These are phyloP conservation scores for Chaetomium globosum DNA, from an alignment of 2,329 filamentous ascomycete species.

Conservation along the genomic window DNA sequence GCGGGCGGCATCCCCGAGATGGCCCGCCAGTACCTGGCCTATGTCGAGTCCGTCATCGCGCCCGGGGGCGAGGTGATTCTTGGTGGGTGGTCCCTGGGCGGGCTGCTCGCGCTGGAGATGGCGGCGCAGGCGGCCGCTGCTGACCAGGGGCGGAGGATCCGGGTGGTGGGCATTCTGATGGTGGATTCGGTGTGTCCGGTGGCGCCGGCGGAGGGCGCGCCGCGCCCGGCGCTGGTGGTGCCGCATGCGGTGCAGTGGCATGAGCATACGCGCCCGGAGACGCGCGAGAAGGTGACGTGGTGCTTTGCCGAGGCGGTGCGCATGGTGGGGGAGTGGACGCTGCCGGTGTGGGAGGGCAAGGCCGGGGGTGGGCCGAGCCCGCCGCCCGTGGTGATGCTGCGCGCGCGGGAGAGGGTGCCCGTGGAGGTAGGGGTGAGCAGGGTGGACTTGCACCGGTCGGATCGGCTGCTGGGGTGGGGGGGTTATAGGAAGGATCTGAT, in stretches of 20 bases:
- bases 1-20: slow-evolving; percentile 58
- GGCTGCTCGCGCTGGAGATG: slow-evolving; percentile 55
- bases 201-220: neutral
- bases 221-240: slow-evolving; percentile 22
- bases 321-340: slow-evolving; percentile 48
- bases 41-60: slow-evolving; percentile 48
- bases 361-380: slow-evolving; percentile 26
- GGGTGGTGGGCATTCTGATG: slow-evolving; percentile 54
- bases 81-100: slow-evolving; percentile 61
- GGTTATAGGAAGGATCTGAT: slow-evolving; percentile 51
- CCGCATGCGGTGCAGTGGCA: slow-evolving; percentile 38
- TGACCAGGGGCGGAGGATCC: slow-evolving; percentile 17
- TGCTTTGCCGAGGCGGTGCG: slow-evolving; percentile 49
- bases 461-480: slow-evolving; percentile 54
- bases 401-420: slow-evolving; percentile 48
- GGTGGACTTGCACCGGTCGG: slow-evolving; percentile 51
- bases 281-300: slow-evolving; percentile 39
- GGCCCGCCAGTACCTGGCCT: slow-evolving; percentile 52
- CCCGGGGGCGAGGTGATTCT: slow-evolving; percentile 49
- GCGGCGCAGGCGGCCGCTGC: slow-evolving; percentile 42
- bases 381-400: slow-evolving; percentile 51
- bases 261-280: slow-evolving; percentile 38
- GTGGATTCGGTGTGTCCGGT: slow-evolving; percentile 53
- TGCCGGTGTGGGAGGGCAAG: slow-evolving; percentile 45
- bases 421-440: slow-evolving; percentile 37